Evolutionary conservation across 2,329 filamentous ascomycete genomes (phyloP).

Genomic region (Claviceps pusilla): DNA sequence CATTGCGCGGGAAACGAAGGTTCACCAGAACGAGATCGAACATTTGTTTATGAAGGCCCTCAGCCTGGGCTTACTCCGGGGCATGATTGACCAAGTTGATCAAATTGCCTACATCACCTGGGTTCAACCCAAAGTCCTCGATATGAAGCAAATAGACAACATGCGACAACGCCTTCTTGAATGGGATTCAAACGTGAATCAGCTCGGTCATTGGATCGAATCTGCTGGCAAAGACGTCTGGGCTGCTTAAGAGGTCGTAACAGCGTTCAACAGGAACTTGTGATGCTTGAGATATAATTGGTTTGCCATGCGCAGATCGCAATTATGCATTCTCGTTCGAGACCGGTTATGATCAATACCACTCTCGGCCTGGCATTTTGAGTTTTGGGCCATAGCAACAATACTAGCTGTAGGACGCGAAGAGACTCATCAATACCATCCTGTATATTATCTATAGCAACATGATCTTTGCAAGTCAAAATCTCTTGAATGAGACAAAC

Average conservation of each 20-base stretch:
- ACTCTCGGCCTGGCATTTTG: neutral
- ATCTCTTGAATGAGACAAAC: neutral
- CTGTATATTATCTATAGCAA: neutral
- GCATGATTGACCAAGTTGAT: constrained; percentile 92
- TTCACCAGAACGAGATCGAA: constrained; percentile 82
- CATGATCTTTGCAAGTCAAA: neutral
- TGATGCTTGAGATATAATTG: neutral
- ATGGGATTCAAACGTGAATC: constrained; percentile 92
- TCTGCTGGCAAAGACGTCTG: constrained; percentile 86
- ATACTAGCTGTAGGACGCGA: no score
- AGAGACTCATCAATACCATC: neutral
- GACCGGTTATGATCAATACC: neutral
- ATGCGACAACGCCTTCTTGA: constrained; percentile 81
- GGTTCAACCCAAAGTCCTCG: constrained; percentile 96
- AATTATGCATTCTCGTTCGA: neutral
- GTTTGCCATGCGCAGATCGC: neutral
- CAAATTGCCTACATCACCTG: constrained; percentile 91
- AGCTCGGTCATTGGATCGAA: constrained; percentile 95
- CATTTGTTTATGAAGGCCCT: constrained; percentile 99
- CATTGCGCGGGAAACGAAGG: constrained; percentile 85
- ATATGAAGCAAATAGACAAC: constrained; percentile 84
- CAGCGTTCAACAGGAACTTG: neutral
- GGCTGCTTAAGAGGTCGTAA: constrained; percentile 48
- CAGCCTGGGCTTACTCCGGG: constrained; percentile 74
- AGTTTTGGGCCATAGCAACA: neutral